A percentile compares a stretch with the other conserved stretches of the same genome.
These are phyloP conservation scores for Erigeron philadelphicus DNA, from an alignment of 140 eudicot genomes.

Conservation along the genomic window DNA sequence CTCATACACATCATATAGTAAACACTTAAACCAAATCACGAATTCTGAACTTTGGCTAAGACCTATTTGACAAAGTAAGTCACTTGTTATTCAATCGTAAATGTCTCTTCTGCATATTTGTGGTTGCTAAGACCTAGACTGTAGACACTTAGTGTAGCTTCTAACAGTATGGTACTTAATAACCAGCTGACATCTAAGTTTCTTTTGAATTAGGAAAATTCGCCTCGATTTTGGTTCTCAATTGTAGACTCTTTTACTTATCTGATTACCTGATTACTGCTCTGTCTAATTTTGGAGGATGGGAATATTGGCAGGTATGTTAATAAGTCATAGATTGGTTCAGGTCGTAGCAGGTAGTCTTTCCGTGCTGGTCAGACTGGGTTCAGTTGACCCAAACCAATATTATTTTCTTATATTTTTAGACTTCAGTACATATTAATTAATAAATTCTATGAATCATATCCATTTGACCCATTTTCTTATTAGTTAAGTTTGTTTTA, in stretches of 20 bases:
- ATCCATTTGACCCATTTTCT: not conserved
- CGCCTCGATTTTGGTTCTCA: too few species aligned
- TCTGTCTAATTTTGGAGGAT: not conserved
- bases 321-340: not conserved
- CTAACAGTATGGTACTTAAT: constrained; percentile 9
- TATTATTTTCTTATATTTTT: not conserved
- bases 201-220: constrained; percentile 10
- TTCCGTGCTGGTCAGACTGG: constrained; percentile 6
- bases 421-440: not conserved
- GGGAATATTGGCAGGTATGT: not conserved
- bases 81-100: not conserved
- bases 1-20: too few species aligned
- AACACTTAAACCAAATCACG: too few species aligned
- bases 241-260: too few species aligned
- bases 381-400: not conserved
- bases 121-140: constrained; percentile 5
- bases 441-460: not conserved
- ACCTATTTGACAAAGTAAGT: not conserved
- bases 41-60: too few species aligned
- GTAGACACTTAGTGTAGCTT: not conserved
- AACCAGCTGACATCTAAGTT: constrained; percentile 8
- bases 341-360: not conserved
- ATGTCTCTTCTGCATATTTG: constrained; percentile 4
- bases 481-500: not conserved
- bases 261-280: not conserved